Evolutionary conservation across 106 monocot genomes (phyloP), one percentile per base, ranked within the genome.

Genomic region (Acanthochlamys bracteata): DNA sequence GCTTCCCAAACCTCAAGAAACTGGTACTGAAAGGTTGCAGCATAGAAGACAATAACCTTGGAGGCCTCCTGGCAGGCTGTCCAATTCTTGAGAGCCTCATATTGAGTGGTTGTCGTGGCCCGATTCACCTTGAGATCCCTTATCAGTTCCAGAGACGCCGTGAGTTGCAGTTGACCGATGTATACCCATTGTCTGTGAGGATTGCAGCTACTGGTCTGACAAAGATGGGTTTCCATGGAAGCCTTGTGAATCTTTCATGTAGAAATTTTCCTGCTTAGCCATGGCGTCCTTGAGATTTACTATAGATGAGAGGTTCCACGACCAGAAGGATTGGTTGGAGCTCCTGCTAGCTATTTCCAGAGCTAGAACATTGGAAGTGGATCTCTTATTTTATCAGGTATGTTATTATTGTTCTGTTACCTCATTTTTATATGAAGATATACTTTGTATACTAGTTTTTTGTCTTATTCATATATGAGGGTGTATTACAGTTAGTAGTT

Each of bases 301-400:
- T 14, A 13, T 19, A 15, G 17, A 42, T 7, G 7, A 17, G 40
- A 41, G 41, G 16, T 62, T 62, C 41, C 15, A 62, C 15, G 17
- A n/a, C 40, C 13, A 62, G 39, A 21, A 41, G 20, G 13, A 41
- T 16, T 62, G 62, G 62, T 3, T 42, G 62, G 16, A 14, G 2
- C 14, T 62, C 41, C 40, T 62, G 13, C 40, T 20, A 7, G 62
- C 62, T 20, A 21, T 62, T 21, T 62, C 62, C 1, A 17, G 21
- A 15, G 40, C 62, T 7, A 15, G 17, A n/a, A 21, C n/a, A 9
- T 41, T 62, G 7, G 41, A 33, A 15, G 39, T 62, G 16, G 40
- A 62, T 40, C 17, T 41, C 21, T 62, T 39, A 40, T 62, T 62
- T 40, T 62, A 62, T 21, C 62, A 41, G 62, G 62, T 62, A 40